These are phyloP conservation scores for Leishmania gerbilli DNA, from an alignment of 208 protist species.

Conservation along the genomic window DNA sequence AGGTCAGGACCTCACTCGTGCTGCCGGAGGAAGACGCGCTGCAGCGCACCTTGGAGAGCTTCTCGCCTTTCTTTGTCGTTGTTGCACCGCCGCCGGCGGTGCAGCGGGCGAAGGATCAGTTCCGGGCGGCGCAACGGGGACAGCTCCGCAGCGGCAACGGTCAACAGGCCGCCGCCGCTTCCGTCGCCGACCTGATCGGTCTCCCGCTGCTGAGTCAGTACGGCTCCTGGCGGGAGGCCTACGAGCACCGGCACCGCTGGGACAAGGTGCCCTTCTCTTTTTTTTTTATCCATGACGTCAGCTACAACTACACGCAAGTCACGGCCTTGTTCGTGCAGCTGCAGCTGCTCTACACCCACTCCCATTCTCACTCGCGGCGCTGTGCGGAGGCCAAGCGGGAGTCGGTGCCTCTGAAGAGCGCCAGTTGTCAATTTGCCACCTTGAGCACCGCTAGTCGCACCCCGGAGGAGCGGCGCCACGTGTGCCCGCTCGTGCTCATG, in stretches of 20 bases:
- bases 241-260: conserved; percentile 78
- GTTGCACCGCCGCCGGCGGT: conserved; percentile 56
- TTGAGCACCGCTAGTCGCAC: conserved; percentile 17
- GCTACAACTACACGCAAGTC: conserved; percentile 86
- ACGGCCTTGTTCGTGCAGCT: conserved; percentile 74
- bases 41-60: conserved; percentile 70
- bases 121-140: conserved; percentile 30
- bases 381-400: conserved; percentile 43
- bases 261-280: conserved; percentile 70
- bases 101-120: conserved; percentile 44
- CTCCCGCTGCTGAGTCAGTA: conserved; percentile 86
- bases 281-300: conserved; percentile 81
- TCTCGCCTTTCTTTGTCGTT: conserved; percentile 84
- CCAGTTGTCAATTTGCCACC: conserved; percentile 21
- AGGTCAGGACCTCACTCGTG: neutral
- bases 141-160: conserved; percentile 21
- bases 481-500: conserved; percentile 74
- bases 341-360: conserved; percentile 47
- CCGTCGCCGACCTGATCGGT: conserved; percentile 55
- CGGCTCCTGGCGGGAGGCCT: conserved; percentile 81
- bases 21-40: conserved; percentile 47
- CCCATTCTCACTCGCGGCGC: conserved; percentile 52
- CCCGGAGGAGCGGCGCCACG: conserved; percentile 23
- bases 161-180: conserved; percentile 1
- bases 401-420: conserved; percentile 33